A percentile compares a stretch with the other conserved stretches of the same genome.
phyloP scores from a whole-genome alignment of 495 filamentous ascomycete genomes.

The Polyplosphaeria fusca region DNA sequence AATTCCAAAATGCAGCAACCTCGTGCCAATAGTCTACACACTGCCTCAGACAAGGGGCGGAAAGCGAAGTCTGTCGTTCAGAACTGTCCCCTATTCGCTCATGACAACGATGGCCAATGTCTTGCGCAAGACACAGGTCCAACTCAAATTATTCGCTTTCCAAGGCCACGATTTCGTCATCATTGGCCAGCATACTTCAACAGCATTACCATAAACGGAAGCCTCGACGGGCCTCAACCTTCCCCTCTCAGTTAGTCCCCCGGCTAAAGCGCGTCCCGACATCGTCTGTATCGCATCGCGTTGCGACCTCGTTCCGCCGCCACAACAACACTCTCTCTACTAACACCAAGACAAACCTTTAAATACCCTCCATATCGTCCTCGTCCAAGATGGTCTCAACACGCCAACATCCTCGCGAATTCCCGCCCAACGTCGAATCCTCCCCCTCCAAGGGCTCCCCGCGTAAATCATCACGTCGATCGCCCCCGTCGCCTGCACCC shows the following conservation, averaged over 20 bases:
- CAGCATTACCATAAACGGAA: too few relatives aligned
- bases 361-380: background rate
- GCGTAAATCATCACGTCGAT: conserved; percentile 22
- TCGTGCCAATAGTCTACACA: too few relatives aligned
- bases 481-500: conserved; percentile 29
- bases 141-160: too few relatives aligned
- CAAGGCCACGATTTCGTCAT: too few relatives aligned
- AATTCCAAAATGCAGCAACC: too few relatives aligned
- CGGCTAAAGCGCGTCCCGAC: background rate
- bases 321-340: background rate
- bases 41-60: too few relatives aligned
- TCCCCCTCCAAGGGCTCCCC: conserved; percentile 31
- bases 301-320: background rate
- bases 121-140: too few relatives aligned
- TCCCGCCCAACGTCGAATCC: conserved; percentile 32
- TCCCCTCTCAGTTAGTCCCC: background rate
- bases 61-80: too few relatives aligned
- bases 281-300: background rate
- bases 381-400: conserved; percentile 35
- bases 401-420: conserved; percentile 40
- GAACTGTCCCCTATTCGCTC: too few relatives aligned
- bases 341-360: background rate
- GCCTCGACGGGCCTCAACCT: too few relatives aligned
- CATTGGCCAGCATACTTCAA: too few relatives aligned
- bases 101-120: too few relatives aligned